phyloP scores from a whole-genome alignment of 1,284 basidiomycete genomes.

The Pseudozyma sp. region DNA sequence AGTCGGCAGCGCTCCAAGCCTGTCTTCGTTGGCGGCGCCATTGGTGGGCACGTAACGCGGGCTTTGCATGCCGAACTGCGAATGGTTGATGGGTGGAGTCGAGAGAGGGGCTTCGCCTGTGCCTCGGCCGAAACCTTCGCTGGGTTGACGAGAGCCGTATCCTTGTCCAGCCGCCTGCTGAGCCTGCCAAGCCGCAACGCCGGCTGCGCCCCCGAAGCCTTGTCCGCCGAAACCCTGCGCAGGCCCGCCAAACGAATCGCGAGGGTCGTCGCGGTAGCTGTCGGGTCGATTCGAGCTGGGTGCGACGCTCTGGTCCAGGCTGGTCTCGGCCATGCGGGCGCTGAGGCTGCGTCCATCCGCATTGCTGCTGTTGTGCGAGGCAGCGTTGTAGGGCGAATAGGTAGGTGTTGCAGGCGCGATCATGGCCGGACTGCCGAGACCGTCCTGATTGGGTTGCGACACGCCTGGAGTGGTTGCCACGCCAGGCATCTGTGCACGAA shows the following conservation, averaged over 20 bases:
- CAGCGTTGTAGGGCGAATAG: slow-evolving; percentile 31
- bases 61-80: slow-evolving; percentile 30
- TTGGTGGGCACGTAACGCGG: slow-evolving; percentile 26
- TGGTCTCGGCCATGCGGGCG: slow-evolving; percentile 40
- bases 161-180: slow-evolving; percentile 46
- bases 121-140: slow-evolving; percentile 35
- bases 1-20: slow-evolving; percentile 41
- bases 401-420: slow-evolving; percentile 35
- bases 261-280: slow-evolving; percentile 32
- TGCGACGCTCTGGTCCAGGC: slow-evolving; percentile 39
- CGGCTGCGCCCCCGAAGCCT: slow-evolving; percentile 35
- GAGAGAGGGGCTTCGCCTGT: slow-evolving; percentile 38
- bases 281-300: slow-evolving; percentile 32
- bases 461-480: slow-evolving; percentile 18
- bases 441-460: slow-evolving; percentile 23
- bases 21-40: slow-evolving; percentile 35
- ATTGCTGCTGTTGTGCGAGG: slow-evolving; percentile 43
- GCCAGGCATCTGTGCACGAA: slow-evolving; percentile 70
- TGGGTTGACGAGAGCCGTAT: slow-evolving; percentile 23
- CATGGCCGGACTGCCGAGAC: slow-evolving; percentile 41
- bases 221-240: slow-evolving; percentile 13
- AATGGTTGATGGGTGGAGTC: slow-evolving; percentile 5
- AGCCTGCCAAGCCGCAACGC: slow-evolving; percentile 52
- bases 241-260: slow-evolving; percentile 28
- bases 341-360: slow-evolving; percentile 44